Percentiles rank a stretch among this genome's conserved stretches.
Evolutionary conservation across 2,329 filamentous ascomycete genomes (phyloP).

Genomic region (Dactylellina haptotyla): DNA sequence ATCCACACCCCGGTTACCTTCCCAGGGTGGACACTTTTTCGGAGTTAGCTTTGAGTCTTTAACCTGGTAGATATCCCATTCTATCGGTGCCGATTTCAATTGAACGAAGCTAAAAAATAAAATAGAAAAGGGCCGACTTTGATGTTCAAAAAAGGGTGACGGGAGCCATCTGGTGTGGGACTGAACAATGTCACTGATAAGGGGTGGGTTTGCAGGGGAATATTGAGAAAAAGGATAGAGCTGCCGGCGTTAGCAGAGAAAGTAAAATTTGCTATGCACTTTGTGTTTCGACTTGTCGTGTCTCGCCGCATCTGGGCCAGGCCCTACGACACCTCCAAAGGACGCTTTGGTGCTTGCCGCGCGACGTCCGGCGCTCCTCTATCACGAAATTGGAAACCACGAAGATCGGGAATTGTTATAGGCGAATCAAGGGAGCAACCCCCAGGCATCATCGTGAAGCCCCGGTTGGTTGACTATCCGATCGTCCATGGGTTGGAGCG

Average conservation of each 20-base stretch:
- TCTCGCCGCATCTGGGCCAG: background rate
- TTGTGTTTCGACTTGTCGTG: constrained; percentile 21
- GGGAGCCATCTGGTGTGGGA: too few species aligned
- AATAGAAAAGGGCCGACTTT: too few species aligned
- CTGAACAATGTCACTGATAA: constrained; percentile 31
- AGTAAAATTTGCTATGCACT: constrained; percentile 37
- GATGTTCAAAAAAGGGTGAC: too few species aligned
- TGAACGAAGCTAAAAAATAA: too few species aligned
- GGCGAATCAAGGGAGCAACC: constrained; percentile 34
- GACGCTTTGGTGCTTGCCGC: too few species aligned
- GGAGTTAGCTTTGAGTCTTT: constrained; percentile 21
- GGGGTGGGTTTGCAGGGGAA: constrained; percentile 4
- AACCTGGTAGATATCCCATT: constrained; percentile 35
- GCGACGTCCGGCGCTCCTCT: constrained; percentile 47
- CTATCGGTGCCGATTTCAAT: constrained; percentile 19
- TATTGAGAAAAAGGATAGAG: constrained; percentile 10
- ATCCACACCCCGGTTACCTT: constrained; percentile 40
- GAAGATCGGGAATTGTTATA: constrained; percentile 27
- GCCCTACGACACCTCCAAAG: background rate
- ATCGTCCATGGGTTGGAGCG: background rate
- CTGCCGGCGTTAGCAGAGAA: constrained; percentile 34
- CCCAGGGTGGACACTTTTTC: constrained; percentile 16
- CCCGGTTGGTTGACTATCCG: constrained; percentile 19
- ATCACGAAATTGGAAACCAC: constrained; percentile 40
- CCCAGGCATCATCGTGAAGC: constrained; percentile 2